These are phyloP conservation scores for Kwoniella shivajii DNA, from an alignment of 1,284 basidiomycete species.

Conservation along the genomic window DNA sequence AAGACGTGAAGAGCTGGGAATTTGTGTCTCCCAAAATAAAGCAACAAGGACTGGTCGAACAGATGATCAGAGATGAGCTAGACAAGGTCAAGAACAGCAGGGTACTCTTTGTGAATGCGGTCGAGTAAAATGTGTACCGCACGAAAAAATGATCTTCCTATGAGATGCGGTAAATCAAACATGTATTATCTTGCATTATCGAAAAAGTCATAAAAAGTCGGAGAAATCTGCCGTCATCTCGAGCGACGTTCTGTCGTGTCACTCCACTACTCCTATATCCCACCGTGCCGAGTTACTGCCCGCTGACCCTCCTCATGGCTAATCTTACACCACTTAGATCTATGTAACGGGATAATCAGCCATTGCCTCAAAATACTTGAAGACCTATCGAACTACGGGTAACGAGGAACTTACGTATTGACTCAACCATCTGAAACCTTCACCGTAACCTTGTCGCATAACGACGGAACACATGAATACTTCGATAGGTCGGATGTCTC, in stretches of 20 bases:
- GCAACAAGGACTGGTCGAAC: background rate
- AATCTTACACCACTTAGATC: slow-evolving; percentile 2
- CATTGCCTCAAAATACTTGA: too few species aligned
- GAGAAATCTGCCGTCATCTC: too few species aligned
- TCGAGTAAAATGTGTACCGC: background rate
- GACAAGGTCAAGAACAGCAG: background rate
- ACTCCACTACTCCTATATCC: too few species aligned
- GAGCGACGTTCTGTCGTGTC: too few species aligned
- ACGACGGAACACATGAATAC: slow-evolving; percentile 99
- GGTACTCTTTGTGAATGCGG: background rate
- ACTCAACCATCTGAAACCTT: slow-evolving; percentile 98
- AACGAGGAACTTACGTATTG: slow-evolving; percentile 89
- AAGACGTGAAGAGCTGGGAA: background rate
- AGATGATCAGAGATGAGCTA: background rate
- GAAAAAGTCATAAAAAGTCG: too few species aligned
- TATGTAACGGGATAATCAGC: too few species aligned
- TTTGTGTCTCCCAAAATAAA: background rate
- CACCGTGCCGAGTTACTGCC: too few species aligned
- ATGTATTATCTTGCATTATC: too few species aligned
- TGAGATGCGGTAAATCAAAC: too few species aligned
- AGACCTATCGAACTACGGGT: background rate
- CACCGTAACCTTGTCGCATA: slow-evolving; percentile 97
- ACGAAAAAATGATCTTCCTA: too few species aligned
- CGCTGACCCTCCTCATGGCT: background rate
- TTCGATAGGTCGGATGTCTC: slow-evolving; percentile 97